Conservation (phyloP, 1,284 basidiomycete species). For the Anthracocystis walkeri region DNA sequence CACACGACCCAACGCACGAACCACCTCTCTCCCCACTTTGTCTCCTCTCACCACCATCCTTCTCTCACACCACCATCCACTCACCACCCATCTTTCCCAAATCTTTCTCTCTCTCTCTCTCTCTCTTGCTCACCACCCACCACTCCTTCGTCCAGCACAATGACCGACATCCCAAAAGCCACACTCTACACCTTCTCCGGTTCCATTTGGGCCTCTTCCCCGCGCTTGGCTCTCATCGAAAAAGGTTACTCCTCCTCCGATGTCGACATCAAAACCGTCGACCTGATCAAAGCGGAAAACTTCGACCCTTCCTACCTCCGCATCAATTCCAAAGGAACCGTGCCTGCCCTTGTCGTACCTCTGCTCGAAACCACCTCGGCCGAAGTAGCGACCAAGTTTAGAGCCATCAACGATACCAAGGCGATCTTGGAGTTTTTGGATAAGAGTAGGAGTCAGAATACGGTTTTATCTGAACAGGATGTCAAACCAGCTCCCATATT, state of each 20-base stretch:
- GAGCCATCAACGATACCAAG: slow-evolving; percentile 83
- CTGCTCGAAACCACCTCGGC: slow-evolving; percentile 78
- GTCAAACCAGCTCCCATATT: slow-evolving; percentile 81
- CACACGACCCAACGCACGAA: not conserved
- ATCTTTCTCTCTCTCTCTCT: no score
- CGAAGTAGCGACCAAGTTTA: slow-evolving; percentile 82
- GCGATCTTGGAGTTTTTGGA: slow-evolving; percentile 80
- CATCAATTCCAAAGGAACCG: slow-evolving; percentile 84
- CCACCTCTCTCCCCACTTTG: slow-evolving; percentile 5
- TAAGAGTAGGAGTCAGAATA: slow-evolving; percentile 65
- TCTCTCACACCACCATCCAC: not conserved
- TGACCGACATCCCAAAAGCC: slow-evolving; percentile 50
- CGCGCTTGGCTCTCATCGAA: slow-evolving; percentile 52
- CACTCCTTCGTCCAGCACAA: not conserved
- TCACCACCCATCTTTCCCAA: no score
- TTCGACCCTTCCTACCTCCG: slow-evolving; percentile 78
- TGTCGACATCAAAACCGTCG: slow-evolving; percentile 59
- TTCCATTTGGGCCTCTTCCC: slow-evolving; percentile 57
- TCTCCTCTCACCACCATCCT: no score
- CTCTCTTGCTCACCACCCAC: slow-evolving; percentile 2
- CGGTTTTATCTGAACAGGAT: slow-evolving; percentile 77
- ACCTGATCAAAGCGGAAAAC: slow-evolving; percentile 72
- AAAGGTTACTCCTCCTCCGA: slow-evolving; percentile 57
- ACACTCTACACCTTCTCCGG: slow-evolving; percentile 57
- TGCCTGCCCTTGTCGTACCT: slow-evolving; percentile 86